Evolutionary conservation across 2,329 filamentous ascomycete species (phyloP), one percentile per base, ranked within the genome.

Genomic region (Chaetomium strumarium): DNA sequence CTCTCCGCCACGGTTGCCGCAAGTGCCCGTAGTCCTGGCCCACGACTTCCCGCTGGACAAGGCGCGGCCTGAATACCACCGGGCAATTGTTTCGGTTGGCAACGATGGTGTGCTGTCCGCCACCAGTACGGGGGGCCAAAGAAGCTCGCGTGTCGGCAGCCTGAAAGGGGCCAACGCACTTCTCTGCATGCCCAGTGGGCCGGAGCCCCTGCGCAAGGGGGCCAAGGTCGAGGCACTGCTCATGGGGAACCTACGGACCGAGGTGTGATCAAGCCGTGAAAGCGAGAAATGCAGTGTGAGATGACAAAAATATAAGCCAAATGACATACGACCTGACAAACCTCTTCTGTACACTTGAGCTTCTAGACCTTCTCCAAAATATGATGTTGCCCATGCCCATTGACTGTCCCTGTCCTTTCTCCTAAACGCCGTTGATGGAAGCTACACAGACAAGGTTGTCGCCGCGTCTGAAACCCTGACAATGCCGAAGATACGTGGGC

Each of bases 91-190:
- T 2, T 76, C 75, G 0, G 81, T 83, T 1, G 78, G 76, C 0
- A 75, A 70, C 11, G 84, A 91, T 62, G 91, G 91, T 0, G 62
- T 72, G 9, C 68, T 97, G 44, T 75, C 80, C 55, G 93, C 90
- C 0, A 80, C 74, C 30, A 96, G 90, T 64, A 99, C 93, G 0
- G 93, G 93, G 6, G 84, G 86, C 3, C 93, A 99, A 73, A 78
- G 93, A 47, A 97, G 92, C 67, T 95, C 88, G 14, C 81, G 84
- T 56, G 90, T 99, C 2, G 90, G 90, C 0, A 97, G 92, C 68
- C 76, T 97, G 60, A 88, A 85, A 56, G 85, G 86, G 17, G 92
- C 93, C 2, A 99, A 99, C 73, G 90, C 87, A 4, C 70, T 99
- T 62, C 70, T 97, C 20, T 88, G 86, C 62, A 72, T 95, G 70